phyloP scores from a whole-genome alignment of 257 asterid species.

The Solanum paucissectum region DNA sequence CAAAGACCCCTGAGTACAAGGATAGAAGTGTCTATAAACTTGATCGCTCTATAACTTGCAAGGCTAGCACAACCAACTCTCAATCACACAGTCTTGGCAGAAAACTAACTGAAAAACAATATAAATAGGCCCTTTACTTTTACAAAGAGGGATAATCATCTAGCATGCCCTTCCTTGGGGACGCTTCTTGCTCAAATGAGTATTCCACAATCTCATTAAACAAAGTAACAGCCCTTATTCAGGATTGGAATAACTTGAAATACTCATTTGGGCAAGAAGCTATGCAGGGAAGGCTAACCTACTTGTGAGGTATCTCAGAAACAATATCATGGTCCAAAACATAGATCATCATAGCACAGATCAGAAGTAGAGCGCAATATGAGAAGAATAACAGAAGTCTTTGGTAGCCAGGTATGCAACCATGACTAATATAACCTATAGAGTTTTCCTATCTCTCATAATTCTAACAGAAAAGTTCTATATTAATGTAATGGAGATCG shows the following conservation, averaged over 20 bases:
- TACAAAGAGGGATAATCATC: neutral
- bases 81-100: neutral
- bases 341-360: neutral
- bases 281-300: neutral
- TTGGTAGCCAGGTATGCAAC: neutral
- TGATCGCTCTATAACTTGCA: neutral
- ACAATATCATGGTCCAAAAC: neutral
- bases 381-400: neutral
- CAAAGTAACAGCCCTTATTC: neutral
- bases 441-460: neutral
- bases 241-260: conserved; percentile 4
- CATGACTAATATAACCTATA: neutral
- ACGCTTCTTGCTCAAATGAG: conserved; percentile 22
- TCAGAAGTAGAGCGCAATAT: neutral
- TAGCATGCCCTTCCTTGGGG: conserved; percentile 10
- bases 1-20: neutral
- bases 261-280: conserved; percentile 12
- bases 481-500: neutral
- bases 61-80: conserved; percentile 11
- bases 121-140: neutral
- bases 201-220: conserved; percentile 13
- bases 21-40: neutral
- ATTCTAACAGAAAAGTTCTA: neutral
- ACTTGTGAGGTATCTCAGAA: neutral
- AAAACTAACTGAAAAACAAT: neutral